Percentiles rank a stretch among this genome's conserved stretches.
phyloP scores from a whole-genome alignment of 1,139 yeast species.

The Trichomonascaceae sp. region DNA sequence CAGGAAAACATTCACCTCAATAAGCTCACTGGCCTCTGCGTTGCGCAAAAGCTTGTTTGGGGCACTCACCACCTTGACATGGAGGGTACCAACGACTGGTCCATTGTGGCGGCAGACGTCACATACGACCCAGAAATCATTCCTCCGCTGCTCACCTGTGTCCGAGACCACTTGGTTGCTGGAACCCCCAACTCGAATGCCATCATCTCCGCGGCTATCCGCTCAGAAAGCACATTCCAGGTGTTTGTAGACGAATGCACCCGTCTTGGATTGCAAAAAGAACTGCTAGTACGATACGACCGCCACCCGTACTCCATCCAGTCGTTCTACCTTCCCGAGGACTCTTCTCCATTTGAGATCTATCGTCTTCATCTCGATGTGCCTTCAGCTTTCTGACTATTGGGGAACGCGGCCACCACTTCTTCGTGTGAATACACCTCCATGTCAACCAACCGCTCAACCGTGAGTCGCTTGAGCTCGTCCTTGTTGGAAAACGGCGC shows the following conservation, averaged over 20 bases:
- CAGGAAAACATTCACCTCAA: conserved; percentile 37
- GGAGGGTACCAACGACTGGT: conserved; percentile 1
- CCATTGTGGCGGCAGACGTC: conserved; percentile 65
- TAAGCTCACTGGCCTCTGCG: conserved; percentile 17
- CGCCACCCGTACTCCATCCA: conserved; percentile 8
- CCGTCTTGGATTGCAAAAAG: conserved; percentile 20
- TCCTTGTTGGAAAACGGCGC: too few species aligned
- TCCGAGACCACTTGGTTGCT: conserved; percentile 21
- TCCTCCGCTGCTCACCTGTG: conserved; percentile 40
- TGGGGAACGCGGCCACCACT: not conserved
- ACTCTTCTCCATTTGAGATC: conserved; percentile 12
- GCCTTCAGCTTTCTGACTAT: not conserved
- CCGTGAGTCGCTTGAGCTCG: not conserved
- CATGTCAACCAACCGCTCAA: not conserved
- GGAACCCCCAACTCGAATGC: conserved; percentile 7
- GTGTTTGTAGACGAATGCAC: conserved; percentile 38
- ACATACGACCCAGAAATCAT: conserved; percentile 62
- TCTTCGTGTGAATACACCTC: not conserved
- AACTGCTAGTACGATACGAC: conserved; percentile 13
- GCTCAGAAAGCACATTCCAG: conserved; percentile 46
- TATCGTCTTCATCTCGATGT: too few species aligned
- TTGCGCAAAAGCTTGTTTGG: conserved; percentile 48
- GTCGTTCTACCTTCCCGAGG: conserved; percentile 13
- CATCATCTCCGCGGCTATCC: conserved; percentile 46
- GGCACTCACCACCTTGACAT: conserved; percentile 30